Conservation (phyloP, 331 rosid species). For the Acacia pycnantha region DNA sequence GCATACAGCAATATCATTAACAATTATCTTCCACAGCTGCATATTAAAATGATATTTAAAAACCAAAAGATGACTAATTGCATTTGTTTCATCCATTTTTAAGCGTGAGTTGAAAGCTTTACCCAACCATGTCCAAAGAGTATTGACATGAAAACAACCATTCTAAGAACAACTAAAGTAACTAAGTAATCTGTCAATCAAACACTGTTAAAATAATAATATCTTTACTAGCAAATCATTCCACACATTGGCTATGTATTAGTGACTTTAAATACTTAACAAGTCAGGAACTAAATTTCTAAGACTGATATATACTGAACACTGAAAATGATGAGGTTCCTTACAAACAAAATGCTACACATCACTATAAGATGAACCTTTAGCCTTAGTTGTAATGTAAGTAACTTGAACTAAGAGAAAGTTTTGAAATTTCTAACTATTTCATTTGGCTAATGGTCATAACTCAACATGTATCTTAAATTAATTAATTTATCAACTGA, state of each 20-base stretch:
- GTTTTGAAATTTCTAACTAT: neutral
- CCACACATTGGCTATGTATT: neutral
- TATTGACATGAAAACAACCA: neutral
- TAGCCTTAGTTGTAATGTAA: neutral
- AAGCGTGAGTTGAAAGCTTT: neutral
- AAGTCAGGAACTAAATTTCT: neutral
- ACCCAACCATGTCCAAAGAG: neutral
- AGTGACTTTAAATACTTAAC: conserved; percentile 3
- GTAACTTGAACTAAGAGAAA: neutral
- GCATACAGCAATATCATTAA: neutral
- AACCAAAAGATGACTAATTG: neutral
- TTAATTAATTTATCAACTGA: neutral
- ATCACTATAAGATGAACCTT: neutral
- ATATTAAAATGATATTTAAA: neutral
- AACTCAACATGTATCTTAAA: neutral
- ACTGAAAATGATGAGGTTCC: neutral
- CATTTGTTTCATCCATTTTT: neutral
- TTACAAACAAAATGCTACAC: neutral
- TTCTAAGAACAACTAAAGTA: neutral
- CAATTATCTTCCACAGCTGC: neutral
- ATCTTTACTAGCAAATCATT: neutral
- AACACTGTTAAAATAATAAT: neutral
- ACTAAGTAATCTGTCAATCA: neutral
- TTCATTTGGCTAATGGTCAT: neutral
- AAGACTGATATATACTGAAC: neutral